Percentiles rank a stretch among this genome's conserved stretches.
These are phyloP conservation scores for Cladophialophora carrionii DNA, from an alignment of 2,329 filamentous ascomycete species.

Conservation along the genomic window DNA sequence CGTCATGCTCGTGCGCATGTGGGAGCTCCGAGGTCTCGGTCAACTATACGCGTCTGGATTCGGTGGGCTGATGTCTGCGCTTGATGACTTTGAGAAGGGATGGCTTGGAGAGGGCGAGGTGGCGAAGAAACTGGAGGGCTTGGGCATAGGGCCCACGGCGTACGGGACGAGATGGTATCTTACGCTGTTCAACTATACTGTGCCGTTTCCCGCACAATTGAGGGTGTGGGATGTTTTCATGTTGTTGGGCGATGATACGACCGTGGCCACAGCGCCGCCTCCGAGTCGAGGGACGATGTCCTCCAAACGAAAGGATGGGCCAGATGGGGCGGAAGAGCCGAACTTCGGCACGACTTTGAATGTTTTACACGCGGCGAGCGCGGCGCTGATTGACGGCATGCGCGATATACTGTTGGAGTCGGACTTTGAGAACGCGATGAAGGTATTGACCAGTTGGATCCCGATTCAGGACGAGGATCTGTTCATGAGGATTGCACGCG, in stretches of 20 bases:
- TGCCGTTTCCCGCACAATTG: constrained; percentile 91
- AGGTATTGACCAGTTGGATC: constrained; percentile 89
- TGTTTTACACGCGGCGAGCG: constrained; percentile 84
- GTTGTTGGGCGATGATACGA: constrained; percentile 73
- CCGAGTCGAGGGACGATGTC: constrained; percentile 39
- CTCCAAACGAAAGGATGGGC: constrained; percentile 9
- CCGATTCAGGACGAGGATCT: constrained; percentile 92
- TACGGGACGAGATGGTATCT: constrained; percentile 98
- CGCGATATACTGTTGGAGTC: constrained; percentile 85
- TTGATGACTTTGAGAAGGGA: constrained; percentile 79
- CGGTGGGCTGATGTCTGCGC: constrained; percentile 78
- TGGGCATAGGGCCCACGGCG: constrained; percentile 82
- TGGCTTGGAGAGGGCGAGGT: constrained; percentile 82
- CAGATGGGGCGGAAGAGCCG: background rate
- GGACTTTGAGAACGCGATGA: constrained; percentile 98
- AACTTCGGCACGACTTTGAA: constrained; percentile 70
- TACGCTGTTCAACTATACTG: constrained; percentile 94
- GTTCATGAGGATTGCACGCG: constrained; percentile 84
- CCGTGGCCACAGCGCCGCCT: background rate
- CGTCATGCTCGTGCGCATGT: constrained; percentile 94
- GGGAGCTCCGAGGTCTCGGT: constrained; percentile 84
- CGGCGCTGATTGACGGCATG: constrained; percentile 87
- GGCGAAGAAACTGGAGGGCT: constrained; percentile 73
- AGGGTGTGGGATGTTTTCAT: constrained; percentile 98
- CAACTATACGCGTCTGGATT: constrained; percentile 84